Evolutionary conservation across 2,329 filamentous ascomycete genomes (phyloP).

Genomic region (Diplocarpon mali): DNA sequence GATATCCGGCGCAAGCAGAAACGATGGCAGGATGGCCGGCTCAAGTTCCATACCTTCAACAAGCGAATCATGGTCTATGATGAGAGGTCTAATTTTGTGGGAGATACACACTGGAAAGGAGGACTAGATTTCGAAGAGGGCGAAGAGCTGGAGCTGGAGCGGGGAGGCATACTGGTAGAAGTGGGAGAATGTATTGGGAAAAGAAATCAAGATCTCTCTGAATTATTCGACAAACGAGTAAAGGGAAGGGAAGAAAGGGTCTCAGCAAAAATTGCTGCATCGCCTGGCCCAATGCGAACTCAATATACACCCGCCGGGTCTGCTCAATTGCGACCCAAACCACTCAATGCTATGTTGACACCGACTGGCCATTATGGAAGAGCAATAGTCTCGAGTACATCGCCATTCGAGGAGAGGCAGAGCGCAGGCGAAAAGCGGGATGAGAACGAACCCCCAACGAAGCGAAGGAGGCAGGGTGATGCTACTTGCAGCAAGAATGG

Average conservation of each 20-base stretch:
- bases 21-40: conserved; percentile 82
- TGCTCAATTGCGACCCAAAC: conserved; percentile 42
- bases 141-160: conserved; percentile 71
- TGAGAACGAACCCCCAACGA: conserved; percentile 28
- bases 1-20: conserved; percentile 82
- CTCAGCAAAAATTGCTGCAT: conserved; percentile 26
- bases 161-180: conserved; percentile 65
- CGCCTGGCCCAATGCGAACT: conserved; percentile 16
- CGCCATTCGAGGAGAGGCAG: conserved; percentile 53
- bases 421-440: conserved; percentile 10
- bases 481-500: conserved; percentile 35
- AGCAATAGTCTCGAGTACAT: conserved; percentile 43
- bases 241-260: conserved; percentile 43
- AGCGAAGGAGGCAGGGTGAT: conserved; percentile 32
- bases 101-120: conserved; percentile 72
- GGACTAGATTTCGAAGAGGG: conserved; percentile 62
- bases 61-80: conserved; percentile 86
- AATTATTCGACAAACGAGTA: conserved; percentile 58
- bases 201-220: conserved; percentile 66
- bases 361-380: conserved; percentile 53
- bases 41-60: conserved; percentile 87
- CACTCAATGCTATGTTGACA: conserved; percentile 52
- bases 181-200: conserved; percentile 65
- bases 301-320: conserved; percentile 26
- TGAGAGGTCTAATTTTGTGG: conserved; percentile 66